Evolutionary conservation across 352 stramenopile species (phyloP), one percentile per base, ranked within the genome.

Genomic region (Peronospora farinosa): DNA sequence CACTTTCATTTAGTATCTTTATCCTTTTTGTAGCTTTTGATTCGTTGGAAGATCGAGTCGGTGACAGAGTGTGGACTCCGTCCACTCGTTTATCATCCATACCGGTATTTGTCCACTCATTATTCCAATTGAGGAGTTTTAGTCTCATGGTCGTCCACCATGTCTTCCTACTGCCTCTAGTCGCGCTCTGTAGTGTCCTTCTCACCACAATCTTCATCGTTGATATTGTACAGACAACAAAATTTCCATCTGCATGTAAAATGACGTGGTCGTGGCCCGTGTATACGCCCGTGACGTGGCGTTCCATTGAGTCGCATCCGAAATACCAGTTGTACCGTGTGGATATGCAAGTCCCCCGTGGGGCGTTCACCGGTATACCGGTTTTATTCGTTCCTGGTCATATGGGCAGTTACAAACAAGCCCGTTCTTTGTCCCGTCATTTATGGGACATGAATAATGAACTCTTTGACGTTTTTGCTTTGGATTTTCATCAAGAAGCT

Each of bases 221-320:
- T 10, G 76, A 89, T 44, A 36, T 85, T 0, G 38, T 64, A 47
- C 68, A 61, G 8, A 70, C 50, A 21, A 61, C 45, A 16, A 41
- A 50, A 1, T 50, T 51, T 9, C 25, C 58, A 21, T 87, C 76
- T 12, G 43, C 46, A 28, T 95, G 84, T 51, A 72, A 85, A 25
- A 95, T 95, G 82, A 92, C 84, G 37, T 92, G 85, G 63, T 92
- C 81, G 15, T 86, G 72, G 69, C 82, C 81, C 41, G 68, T 93
- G 50, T 95, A 92, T 62, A 72, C 78, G 52, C 63, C 49, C 21
- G 63, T 89, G 16, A 43, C 42, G 28, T 75, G 73, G 62, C 66
- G 63, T 32, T 40, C 47, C 13, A 21, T 41, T 7, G 23, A 0
- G 23, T 27, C 23, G 23, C 78, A 88, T 47, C 38, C 56, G 55